These are phyloP conservation scores for Boechera stricta DNA, from an alignment of 345 rosid species.

Conservation along the genomic window DNA sequence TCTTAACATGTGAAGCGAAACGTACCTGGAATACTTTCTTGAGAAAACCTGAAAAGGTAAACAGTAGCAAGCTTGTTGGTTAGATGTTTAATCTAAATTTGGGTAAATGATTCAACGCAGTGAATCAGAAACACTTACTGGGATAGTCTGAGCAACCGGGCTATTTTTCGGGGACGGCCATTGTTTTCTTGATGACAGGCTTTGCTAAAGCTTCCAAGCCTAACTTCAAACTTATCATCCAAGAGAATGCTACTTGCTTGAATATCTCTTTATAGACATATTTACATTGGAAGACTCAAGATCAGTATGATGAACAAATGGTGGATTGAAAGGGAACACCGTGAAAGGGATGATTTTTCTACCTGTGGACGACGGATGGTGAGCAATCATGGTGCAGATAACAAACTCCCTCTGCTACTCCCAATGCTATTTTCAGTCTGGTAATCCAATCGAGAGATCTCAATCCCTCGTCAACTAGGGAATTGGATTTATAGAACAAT, in stretches of 20 bases:
- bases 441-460: constrained; percentile 95
- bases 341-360: constrained; percentile 5
- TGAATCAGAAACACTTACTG: constrained; percentile 61
- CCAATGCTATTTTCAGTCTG: constrained; percentile 83
- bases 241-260: constrained; percentile 96
- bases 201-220: constrained; percentile 89
- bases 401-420: constrained; percentile 85
- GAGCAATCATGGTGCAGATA: constrained; percentile 90
- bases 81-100: not conserved
- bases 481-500: constrained; percentile 55
- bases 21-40: constrained; percentile 41
- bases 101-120: not conserved
- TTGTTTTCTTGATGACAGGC: constrained; percentile 70
- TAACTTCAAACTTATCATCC: constrained; percentile 93
- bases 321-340: not conserved
- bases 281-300: constrained; percentile 1
- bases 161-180: constrained; percentile 64
- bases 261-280: constrained; percentile 61
- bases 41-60: constrained; percentile 33
- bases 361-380: constrained; percentile 97
- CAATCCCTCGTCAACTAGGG: constrained; percentile 60
- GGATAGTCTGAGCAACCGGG: constrained; percentile 63
- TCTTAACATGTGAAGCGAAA: not conserved
- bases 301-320: constrained; percentile 9
- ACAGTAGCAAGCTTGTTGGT: constrained; percentile 22